These are phyloP conservation scores for Inosperma sp. DNA, from an alignment of 768 basidiomycete species.

Conservation along the genomic window DNA sequence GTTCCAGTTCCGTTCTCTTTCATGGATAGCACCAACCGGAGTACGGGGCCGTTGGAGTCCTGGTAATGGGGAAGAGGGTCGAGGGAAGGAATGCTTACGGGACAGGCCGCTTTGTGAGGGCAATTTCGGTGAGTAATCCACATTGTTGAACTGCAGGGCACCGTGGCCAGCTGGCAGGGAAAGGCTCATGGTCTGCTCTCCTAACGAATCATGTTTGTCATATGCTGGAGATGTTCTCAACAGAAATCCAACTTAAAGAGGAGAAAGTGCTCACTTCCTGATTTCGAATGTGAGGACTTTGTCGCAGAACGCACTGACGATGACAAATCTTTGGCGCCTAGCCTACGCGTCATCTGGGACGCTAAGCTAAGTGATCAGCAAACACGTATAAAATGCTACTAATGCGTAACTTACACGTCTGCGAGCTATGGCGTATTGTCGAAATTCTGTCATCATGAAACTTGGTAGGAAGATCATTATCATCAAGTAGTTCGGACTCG, in stretches of 20 bases:
- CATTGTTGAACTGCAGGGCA: not conserved
- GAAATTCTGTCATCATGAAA: not conserved
- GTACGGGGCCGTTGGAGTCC: not conserved
- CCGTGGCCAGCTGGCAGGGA: constrained; percentile 6
- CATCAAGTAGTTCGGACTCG: not conserved
- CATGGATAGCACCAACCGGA: constrained; percentile 14
- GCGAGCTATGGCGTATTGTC: not conserved
- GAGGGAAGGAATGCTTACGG: constrained; percentile 1
- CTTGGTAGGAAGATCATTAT: not conserved
- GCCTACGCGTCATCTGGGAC: not conserved
- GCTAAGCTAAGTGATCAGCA: not conserved
- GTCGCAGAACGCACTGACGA: not conserved
- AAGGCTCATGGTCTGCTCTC: constrained; percentile 10
- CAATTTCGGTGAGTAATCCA: not conserved
- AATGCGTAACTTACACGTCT: not conserved
- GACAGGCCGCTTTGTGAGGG: not conserved
- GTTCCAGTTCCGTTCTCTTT: constrained; percentile 56
- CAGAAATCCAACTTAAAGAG: not conserved
- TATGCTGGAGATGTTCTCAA: not conserved
- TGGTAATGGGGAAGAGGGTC: constrained; percentile 5
- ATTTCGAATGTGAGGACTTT: constrained; percentile 1
- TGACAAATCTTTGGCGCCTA: not conserved
- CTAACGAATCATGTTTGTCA: constrained; percentile 2
- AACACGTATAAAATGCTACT: not conserved
- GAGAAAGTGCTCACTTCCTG: not conserved